Evolutionary conservation across 2,329 filamentous ascomycete species (phyloP), one percentile per base, ranked within the genome.

Genomic region (Ilyonectria robusta): DNA sequence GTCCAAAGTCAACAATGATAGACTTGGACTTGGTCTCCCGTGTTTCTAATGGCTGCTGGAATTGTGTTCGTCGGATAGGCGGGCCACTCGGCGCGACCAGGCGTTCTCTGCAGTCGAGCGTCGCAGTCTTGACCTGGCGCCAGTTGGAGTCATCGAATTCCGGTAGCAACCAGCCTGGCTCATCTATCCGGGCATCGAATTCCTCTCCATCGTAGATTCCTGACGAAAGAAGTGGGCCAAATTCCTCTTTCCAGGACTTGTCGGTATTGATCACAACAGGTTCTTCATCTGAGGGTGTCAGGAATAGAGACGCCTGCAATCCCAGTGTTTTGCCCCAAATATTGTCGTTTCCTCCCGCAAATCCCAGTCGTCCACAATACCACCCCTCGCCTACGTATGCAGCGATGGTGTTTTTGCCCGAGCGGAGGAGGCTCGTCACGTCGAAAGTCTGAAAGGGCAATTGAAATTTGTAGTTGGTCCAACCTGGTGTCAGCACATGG

Each of bases 191-290:
- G 75, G 80, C 77, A 70, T 89, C 84, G 63, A 85, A 89, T 0
- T 79, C 70, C 61, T 89, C 87, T n/a, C 87, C 87, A 67, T 88
- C 80, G 63, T 88, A 88, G 2, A 89, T 80, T 21, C 86, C 84
- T 1, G 79, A 79, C 0, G 68, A 69, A 0, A 79, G 58, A 0
- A 83, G 76, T 1, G 82, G 76, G 0, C 82, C 78, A 3, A 72
- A 70, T 4, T 66, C 72, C 8, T 76, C 78, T 9, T 72, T 74
- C 85, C 84, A 86, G 0, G 73, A 76, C 0, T 79, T 71, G 23
- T 85, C 82, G 2, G 82, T 82, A 0, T 72, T 59, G 4, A 84
- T 57, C 17, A 42, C 15, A n/a, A 42, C 40, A n/a, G 40, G 15
- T n/a, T 42, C 15, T 42, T 17, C 40, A n/a, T 42, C 40, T 42